phyloP scores from a whole-genome alignment of 371 early-diverging fungal genomes.

The Rhizomucor miehei region DNA sequence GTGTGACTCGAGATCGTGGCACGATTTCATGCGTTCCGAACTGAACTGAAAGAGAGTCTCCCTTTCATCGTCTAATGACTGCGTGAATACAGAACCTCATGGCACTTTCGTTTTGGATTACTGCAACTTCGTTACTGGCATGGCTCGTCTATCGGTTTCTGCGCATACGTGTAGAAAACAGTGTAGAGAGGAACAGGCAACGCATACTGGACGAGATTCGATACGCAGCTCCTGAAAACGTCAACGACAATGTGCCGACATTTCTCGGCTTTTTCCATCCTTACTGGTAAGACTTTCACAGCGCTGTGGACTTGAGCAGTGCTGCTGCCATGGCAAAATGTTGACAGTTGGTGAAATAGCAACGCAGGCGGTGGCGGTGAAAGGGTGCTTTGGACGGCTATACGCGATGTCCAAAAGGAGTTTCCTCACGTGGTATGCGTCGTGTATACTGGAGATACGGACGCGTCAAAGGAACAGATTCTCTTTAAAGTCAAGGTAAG shows the following conservation, averaged over 20 bases:
- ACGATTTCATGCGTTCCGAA: background rate
- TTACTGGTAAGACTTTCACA: conserved; percentile 55
- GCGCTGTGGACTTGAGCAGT: too few species aligned
- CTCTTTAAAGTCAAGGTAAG: conserved; percentile 62
- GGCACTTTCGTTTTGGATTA: conserved; percentile 32
- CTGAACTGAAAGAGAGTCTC: background rate
- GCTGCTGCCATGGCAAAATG: too few species aligned
- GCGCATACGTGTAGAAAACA: conserved; percentile 17
- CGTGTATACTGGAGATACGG: conserved; percentile 79
- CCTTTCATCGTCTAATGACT: background rate
- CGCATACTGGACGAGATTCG: conserved; percentile 24
- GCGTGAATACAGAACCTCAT: conserved; percentile 3
- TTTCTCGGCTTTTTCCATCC: conserved; percentile 88
- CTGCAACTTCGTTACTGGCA: conserved; percentile 1
- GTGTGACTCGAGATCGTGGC: background rate
- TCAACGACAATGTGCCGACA: conserved; percentile 15
- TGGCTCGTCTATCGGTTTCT: conserved; percentile 15
- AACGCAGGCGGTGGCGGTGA: conserved; percentile 96
- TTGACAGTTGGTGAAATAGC: conserved; percentile 31
- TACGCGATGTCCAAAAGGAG: conserved; percentile 69
- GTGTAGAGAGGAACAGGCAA: conserved; percentile 14
- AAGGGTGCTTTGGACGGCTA: conserved; percentile 89
- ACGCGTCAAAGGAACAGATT: conserved; percentile 50
- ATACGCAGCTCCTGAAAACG: conserved; percentile 5
- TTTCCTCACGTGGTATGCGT: conserved; percentile 63